Evolutionary conservation across 192 early-diverging fungal genomes (phyloP), one percentile per base, ranked within the genome.

Genomic region (Podochytrium sp.): DNA sequence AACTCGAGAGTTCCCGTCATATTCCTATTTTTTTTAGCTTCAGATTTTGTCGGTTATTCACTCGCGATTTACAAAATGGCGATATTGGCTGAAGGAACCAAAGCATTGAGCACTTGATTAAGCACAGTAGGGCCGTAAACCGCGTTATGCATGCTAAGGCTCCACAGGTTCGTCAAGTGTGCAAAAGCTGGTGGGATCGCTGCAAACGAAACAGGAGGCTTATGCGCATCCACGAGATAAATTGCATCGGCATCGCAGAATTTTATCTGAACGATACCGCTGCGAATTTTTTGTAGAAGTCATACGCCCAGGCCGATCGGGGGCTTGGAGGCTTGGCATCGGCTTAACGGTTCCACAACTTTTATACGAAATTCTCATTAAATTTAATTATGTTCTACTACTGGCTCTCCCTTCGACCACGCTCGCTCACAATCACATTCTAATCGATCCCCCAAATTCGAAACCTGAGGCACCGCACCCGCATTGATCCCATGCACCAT

Each of bases 201-300:
- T 10, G 18, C 25, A 23, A 70, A 37, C 14, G 57, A 12, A 30
- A 29, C 47, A 18, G 69, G 69, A 18, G 69, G 69, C 18, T 71
- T 43, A 5, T 60, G 56, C 20, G 60, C 35, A 4, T 7, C 25
- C 3, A 71, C 12, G 20, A 6, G 10, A 20, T 32, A 14, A 42
- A 71, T 33, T 14, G 69, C 42, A 29, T 35, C 25, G 5, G 52
- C 56, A 39, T 59, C 52, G 40, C 69, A 71, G 60, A 71, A 71
- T 14, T 38, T 20, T 12, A 57, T 57, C 42, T 29, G 23, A 23
- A 71, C 40, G 18, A 38, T n/a, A n/a, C n/a, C n/a, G n/a, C n/a
- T n/a, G n/a, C n/a, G n/a, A n/a, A n/a, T n/a, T n/a, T n/a, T n/a
- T n/a, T n/a, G n/a, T n/a, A n/a, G n/a, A n/a, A n/a, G n/a, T n/a